Evolutionary conservation across 2,329 filamentous ascomycete genomes (phyloP).

Genomic region (Xylariaceae sp.): DNA sequence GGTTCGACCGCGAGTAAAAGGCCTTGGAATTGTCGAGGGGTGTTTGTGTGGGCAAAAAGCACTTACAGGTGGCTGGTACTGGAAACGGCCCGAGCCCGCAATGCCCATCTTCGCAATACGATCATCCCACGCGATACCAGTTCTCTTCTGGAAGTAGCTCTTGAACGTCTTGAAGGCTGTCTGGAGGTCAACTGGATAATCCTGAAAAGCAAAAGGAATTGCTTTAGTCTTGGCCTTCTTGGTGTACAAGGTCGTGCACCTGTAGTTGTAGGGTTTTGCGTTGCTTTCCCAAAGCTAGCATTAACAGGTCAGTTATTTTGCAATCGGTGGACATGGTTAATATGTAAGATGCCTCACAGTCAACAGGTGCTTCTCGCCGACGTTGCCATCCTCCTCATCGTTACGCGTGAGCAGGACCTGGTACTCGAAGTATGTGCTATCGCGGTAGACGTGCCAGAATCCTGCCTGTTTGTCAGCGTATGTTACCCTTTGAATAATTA

Average conservation of each 20-base stretch:
- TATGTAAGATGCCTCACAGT: constrained; percentile 55
- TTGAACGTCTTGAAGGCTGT: constrained; percentile 59
- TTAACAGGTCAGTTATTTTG: neutral
- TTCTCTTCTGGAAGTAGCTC: constrained; percentile 63
- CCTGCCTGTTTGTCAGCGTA: constrained; percentile 11
- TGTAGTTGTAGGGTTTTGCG: constrained; percentile 65
- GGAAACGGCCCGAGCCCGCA: constrained; percentile 45
- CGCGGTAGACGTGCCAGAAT: constrained; percentile 63
- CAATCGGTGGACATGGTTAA: too few species aligned
- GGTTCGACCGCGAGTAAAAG: neutral
- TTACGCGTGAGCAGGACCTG: constrained; percentile 66
- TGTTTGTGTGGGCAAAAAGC: neutral
- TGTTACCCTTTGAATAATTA: neutral
- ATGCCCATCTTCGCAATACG: constrained; percentile 49
- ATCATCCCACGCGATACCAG: constrained; percentile 66
- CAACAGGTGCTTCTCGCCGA: constrained; percentile 65
- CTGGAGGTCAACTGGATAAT: constrained; percentile 48
- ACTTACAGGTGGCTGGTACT: constrained; percentile 57
- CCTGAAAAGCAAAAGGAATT: constrained; percentile 48
- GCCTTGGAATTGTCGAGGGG: neutral
- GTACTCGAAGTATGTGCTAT: constrained; percentile 68
- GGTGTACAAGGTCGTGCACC: constrained; percentile 61
- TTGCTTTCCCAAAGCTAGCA: constrained; percentile 73
- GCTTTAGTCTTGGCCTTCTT: constrained; percentile 48
- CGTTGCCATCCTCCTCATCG: constrained; percentile 50